phyloP scores from a whole-genome alignment of 1,139 yeast genomes.

The Suhomyces bribrorum region DNA sequence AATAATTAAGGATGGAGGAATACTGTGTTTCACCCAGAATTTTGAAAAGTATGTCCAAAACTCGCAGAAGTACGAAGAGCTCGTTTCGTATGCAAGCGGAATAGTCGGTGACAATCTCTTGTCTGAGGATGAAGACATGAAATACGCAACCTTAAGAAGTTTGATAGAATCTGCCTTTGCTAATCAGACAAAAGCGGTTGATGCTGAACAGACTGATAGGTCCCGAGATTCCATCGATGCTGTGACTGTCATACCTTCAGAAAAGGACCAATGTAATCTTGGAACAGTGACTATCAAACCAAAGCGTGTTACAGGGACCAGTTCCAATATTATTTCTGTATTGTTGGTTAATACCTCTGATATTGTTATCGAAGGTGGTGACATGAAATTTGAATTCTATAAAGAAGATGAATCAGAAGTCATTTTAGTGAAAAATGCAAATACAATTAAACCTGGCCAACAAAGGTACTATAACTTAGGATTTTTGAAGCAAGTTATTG shows the following conservation, averaged over 20 bases:
- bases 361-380: conserved; percentile 31
- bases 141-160: conserved; percentile 11
- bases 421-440: conserved; percentile 30
- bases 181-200: background rate
- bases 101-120: conserved; percentile 3
- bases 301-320: conserved; percentile 9
- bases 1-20: conserved; percentile 21
- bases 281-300: conserved; percentile 8
- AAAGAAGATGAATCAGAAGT: conserved; percentile 17
- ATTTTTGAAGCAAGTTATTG: conserved; percentile 16
- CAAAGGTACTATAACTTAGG: conserved; percentile 34
- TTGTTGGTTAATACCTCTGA: conserved; percentile 30
- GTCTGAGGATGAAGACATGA: conserved; percentile 4
- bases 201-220: no score
- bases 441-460: conserved; percentile 30
- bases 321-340: conserved; percentile 29
- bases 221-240: no score
- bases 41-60: conserved; percentile 25
- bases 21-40: conserved; percentile 23
- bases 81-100: conserved; percentile 8
- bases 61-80: conserved; percentile 28
- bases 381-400: conserved; percentile 26
- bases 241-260: no score
- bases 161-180: conserved; percentile 8
- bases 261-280: no score